A percentile compares a stretch with the other conserved stretches of the same genome.
These are phyloP conservation scores for Penicillium olsonii DNA, from an alignment of 2,329 filamentous ascomycete genomes.

Conservation along the genomic window DNA sequence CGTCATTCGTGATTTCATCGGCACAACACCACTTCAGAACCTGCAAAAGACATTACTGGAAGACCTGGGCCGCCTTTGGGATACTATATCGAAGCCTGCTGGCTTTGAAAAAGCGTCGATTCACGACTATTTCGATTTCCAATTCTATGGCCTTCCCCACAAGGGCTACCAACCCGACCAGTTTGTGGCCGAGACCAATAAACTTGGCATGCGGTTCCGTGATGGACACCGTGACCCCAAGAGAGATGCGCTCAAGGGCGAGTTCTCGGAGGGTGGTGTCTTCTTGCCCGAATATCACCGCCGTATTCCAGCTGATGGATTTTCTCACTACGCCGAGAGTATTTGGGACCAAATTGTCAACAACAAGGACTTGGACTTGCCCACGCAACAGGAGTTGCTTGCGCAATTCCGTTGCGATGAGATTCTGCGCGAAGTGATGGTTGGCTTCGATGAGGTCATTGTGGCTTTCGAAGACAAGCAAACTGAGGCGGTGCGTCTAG, in stretches of 20 bases:
- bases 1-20: constrained; percentile 95
- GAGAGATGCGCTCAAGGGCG: constrained; percentile 59
- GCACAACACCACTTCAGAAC: constrained; percentile 85
- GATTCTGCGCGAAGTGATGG: constrained; percentile 84
- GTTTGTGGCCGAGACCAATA: constrained; percentile 77
- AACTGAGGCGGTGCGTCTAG: constrained; percentile 70
- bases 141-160: constrained; percentile 91
- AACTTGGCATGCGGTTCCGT: constrained; percentile 77
- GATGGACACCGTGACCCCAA: constrained; percentile 74
- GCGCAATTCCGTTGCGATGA: constrained; percentile 98
- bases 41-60: constrained; percentile 87
- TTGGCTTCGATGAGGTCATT: constrained; percentile 80
- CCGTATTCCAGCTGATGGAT: constrained; percentile 94
- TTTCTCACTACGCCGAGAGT: constrained; percentile 87
- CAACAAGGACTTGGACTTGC: constrained; percentile 96
- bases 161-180: constrained; percentile 95
- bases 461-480: constrained; percentile 83
- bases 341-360: constrained; percentile 98
- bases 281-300: constrained; percentile 95
- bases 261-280: constrained; percentile 77
- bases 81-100: constrained; percentile 83
- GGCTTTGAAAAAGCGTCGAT: constrained; percentile 87
- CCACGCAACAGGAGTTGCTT: constrained; percentile 93
- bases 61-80: constrained; percentile 90
- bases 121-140: constrained; percentile 98